phyloP scores from a whole-genome alignment of 1,284 basidiomycete genomes.

The Rugosomyces carneus region DNA sequence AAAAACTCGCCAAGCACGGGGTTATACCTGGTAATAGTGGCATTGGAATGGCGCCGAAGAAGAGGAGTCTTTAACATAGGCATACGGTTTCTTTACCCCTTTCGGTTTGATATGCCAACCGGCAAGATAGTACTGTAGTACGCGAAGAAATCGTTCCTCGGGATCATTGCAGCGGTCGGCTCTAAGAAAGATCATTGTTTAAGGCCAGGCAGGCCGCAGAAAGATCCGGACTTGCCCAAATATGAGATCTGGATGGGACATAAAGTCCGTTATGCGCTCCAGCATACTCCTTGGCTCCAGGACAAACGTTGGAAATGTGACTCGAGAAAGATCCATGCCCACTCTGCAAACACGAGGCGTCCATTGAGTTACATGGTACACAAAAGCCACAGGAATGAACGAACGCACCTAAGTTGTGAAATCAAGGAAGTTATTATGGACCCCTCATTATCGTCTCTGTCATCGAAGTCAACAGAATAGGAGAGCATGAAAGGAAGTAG shows the following conservation, averaged over 20 bases:
- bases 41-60: constrained; percentile 3
- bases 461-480: constrained; percentile 24
- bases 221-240: constrained; percentile 67
- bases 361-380: not conserved
- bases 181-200: constrained; percentile 31
- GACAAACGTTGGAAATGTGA: constrained; percentile 92
- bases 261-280: constrained; percentile 97
- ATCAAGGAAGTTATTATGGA: constrained; percentile 77
- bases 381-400: constrained; percentile 10
- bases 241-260: constrained; percentile 97
- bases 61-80: constrained; percentile 15
- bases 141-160: constrained; percentile 88
- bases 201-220: not conserved
- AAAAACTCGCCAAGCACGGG: constrained; percentile 98
- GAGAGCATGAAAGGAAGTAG: constrained; percentile 19
- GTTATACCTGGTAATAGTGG: constrained; percentile 68
- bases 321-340: constrained; percentile 94
- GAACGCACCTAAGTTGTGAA: constrained; percentile 70
- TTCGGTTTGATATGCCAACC: constrained; percentile 99
- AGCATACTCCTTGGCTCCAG: constrained; percentile 91
- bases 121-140: constrained; percentile 94
- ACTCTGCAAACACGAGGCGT: constrained; percentile 42
- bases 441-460: constrained; percentile 75
- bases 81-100: constrained; percentile 98
- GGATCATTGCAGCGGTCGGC: constrained; percentile 73